Percentiles rank a stretch among this genome's conserved stretches.
Evolutionary conservation across 805 yeast genomes (phyloP).

Genomic region (Barnettozyma wickerhamii): DNA sequence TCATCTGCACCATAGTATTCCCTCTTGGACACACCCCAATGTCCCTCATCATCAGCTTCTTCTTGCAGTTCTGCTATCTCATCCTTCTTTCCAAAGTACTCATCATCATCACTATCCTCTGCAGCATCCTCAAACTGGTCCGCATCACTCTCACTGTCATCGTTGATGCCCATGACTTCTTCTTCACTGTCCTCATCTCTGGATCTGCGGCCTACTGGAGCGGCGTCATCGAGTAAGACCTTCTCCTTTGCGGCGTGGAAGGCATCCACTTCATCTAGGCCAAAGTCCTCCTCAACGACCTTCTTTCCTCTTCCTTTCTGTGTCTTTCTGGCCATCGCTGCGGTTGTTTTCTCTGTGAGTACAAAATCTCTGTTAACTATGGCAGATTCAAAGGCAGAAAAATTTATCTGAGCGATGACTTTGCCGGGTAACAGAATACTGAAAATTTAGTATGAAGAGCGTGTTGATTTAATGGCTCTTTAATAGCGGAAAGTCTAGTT

Average conservation of each 20-base stretch:
- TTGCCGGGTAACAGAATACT: slow-evolving; percentile 9
- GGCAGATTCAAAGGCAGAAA: neutral
- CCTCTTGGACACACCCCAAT: slow-evolving; percentile 42
- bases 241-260: slow-evolving; percentile 59
- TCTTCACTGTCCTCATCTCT: slow-evolving; percentile 48
- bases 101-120: slow-evolving; percentile 28
- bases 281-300: slow-evolving; percentile 34
- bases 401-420: slow-evolving; percentile 10
- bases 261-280: slow-evolving; percentile 63
- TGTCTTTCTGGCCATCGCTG: slow-evolving; percentile 13
- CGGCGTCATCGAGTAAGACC: slow-evolving; percentile 48
- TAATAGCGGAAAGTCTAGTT: neutral
- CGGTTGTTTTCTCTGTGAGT: slow-evolving; percentile 1
- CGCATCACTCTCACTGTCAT: slow-evolving; percentile 39
- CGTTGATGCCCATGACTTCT: slow-evolving; percentile 35
- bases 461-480: neutral
- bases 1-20: slow-evolving; percentile 53
- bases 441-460: too few relatives aligned
- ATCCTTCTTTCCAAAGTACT: slow-evolving; percentile 28
- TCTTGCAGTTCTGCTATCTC: slow-evolving; percentile 23
- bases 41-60: slow-evolving; percentile 37
- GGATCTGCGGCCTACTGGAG: slow-evolving; percentile 30
- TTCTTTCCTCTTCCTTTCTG: slow-evolving; percentile 5
- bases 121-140: slow-evolving; percentile 26
- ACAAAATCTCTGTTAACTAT: neutral